These are phyloP conservation scores for Pseudomonodictys pantanalensis DNA, from an alignment of 495 filamentous ascomycete species.

Conservation along the genomic window DNA sequence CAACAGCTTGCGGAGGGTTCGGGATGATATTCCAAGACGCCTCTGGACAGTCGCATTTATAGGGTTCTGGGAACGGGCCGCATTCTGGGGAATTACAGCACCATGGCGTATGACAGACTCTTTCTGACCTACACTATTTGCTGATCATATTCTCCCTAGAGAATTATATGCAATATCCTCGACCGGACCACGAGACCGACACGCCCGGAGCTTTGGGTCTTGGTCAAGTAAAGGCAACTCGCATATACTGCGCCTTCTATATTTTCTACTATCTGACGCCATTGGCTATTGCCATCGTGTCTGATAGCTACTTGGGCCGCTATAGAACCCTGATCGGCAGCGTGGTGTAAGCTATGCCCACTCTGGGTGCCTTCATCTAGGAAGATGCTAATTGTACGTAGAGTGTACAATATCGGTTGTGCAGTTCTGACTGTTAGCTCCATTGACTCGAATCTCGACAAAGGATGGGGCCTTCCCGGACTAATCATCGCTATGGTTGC, in stretches of 20 bases:
- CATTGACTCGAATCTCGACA: neutral
- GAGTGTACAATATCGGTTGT: slow-evolving; percentile 11
- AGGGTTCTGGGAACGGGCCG: slow-evolving; percentile 15
- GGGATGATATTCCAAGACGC: slow-evolving; percentile 11
- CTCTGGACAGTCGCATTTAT: slow-evolving; percentile 18
- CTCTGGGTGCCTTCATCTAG: neutral
- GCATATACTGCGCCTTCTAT: slow-evolving; percentile 22
- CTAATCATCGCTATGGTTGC: slow-evolving; percentile 10
- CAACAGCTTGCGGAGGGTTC: slow-evolving; percentile 3
- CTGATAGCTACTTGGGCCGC: slow-evolving; percentile 15
- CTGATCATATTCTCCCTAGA: neutral
- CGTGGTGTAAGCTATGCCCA: neutral
- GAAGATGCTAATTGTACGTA: neutral
- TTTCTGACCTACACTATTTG: neutral
- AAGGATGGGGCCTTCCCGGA: slow-evolving; percentile 7
- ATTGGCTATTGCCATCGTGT: slow-evolving; percentile 10
- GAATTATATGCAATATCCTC: slow-evolving; percentile 18
- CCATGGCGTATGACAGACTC: slow-evolving; percentile 19
- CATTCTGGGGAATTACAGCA: slow-evolving; percentile 22
- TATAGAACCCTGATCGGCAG: slow-evolving; percentile 12
- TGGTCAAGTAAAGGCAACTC: slow-evolving; percentile 15
- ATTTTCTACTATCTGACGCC: slow-evolving; percentile 24
- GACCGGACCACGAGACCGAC: neutral
- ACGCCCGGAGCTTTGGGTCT: slow-evolving; percentile 1
- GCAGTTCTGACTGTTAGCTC: slow-evolving; percentile 1